phyloP scores from a whole-genome alignment of 1,284 basidiomycete species.

The Rhodotorula sp. region DNA sequence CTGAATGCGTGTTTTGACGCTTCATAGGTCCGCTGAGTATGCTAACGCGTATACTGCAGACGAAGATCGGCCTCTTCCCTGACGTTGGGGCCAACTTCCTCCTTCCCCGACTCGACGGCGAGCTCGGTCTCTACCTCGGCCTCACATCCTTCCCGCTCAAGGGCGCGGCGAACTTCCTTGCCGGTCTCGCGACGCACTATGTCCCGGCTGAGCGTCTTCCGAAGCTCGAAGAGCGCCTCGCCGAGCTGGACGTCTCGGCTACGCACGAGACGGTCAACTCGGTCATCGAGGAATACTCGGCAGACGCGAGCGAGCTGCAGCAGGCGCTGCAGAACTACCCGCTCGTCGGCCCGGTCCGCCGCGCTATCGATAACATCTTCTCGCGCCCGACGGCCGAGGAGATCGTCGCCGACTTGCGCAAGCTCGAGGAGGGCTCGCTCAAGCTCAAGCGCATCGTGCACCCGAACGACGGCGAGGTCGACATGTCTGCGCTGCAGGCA shows the following conservation, averaged over 20 bases:
- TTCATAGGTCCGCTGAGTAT: not conserved
- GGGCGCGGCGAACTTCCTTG: constrained; percentile 79
- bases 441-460: constrained; percentile 21
- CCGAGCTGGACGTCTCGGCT: constrained; percentile 52
- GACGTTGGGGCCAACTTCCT: constrained; percentile 93
- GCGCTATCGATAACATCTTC: constrained; percentile 78
- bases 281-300: constrained; percentile 56
- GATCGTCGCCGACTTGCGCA: constrained; percentile 65
- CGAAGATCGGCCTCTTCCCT: constrained; percentile 60
- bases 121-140: constrained; percentile 90
- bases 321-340: constrained; percentile 53
- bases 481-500: constrained; percentile 47
- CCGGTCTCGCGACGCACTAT: constrained; percentile 85
- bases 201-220: constrained; percentile 74
- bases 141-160: constrained; percentile 73
- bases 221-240: constrained; percentile 57
- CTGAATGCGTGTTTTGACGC: no score
- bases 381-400: constrained; percentile 65
- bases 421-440: constrained; percentile 50
- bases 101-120: constrained; percentile 84
- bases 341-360: constrained; percentile 66
- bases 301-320: constrained; percentile 68
- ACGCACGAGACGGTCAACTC: constrained; percentile 59
- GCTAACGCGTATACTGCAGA: constrained; percentile 31
- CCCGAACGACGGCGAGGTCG: constrained; percentile 52